Base-by-base conservation (phyloP, 306 rosid genomes). In the Canavalia ensiformis region DNA sequence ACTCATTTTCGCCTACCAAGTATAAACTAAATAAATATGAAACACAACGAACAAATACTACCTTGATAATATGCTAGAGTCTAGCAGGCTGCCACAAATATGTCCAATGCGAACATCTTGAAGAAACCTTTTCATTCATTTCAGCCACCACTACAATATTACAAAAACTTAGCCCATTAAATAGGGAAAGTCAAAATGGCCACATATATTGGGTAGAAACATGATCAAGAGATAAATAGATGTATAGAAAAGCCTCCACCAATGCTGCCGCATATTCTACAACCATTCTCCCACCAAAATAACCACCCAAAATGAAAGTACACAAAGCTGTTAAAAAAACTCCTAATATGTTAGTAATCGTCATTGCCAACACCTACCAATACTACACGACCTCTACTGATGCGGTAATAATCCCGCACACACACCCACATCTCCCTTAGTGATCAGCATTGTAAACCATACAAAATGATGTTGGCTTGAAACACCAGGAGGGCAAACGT, bases 281-380 rank as follows among this genome's bases (percentile, higher is more conserved):
- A 87, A 80, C 85, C 83, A 85, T 64, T 79, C 73, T 73, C 79
- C 87, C 86, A 75, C 90, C 86, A 60, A 75, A 76, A 74, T 80
- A 78, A 77, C 86, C 77, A 69, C 85, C 88, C 60, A 63, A 74
- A 80, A 68, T 75, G 67, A 72, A 74, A 41, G 72, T 78, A 65
- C 63, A 76, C 63, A 82, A 83, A 77, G 82, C 11, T 59, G 83
- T 80, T 44, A 64, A 63, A 75, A 86, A 72, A 84, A 87, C 84
- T 85, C 88, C 90, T 86, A 87, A 67, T 78, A 80, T 80, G 96
- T 91, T 89, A 89, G 90, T 80, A 77, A 77, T 83, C 83, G 76
- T 86, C 81, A 68, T 81, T 85, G 82, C 87, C 76, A 78, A 78
- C 80, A 52, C 89, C 89, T 85, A 85, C 88, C 67, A 79, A 70